These are phyloP conservation scores for Botrytis elliptica DNA, from an alignment of 2,329 filamentous ascomycete species.

Conservation along the genomic window DNA sequence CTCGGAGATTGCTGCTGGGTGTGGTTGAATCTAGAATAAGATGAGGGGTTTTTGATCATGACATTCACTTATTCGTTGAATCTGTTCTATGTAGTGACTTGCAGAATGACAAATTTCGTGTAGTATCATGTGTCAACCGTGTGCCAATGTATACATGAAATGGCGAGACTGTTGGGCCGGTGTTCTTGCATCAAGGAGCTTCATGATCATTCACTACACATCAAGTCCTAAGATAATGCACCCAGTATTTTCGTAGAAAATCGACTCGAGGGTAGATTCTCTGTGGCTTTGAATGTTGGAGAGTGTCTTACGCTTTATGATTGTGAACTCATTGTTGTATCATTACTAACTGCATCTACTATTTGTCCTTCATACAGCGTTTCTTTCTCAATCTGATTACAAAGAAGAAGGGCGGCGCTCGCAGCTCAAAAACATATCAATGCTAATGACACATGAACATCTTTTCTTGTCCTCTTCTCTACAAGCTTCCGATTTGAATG, in stretches of 20 bases:
- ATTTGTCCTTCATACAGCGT: neutral
- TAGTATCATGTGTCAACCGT: neutral
- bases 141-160: neutral
- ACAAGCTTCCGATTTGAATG: neutral
- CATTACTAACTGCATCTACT: neutral
- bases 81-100: neutral
- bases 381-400: neutral
- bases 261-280: neutral
- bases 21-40: neutral
- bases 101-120: neutral
- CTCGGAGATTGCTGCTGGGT: neutral
- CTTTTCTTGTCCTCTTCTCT: neutral
- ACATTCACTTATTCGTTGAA: neutral
- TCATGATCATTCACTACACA: neutral
- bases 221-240: neutral
- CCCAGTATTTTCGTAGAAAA: neutral
- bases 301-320: neutral
- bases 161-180: neutral
- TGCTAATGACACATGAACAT: neutral
- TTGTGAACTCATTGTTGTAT: neutral
- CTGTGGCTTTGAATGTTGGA: neutral
- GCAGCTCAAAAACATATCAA: too few species aligned
- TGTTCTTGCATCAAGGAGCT: neutral
- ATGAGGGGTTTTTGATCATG: neutral
- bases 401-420: neutral